phyloP scores from a whole-genome alignment of 306 rosid species.

The Morella rubra region DNA sequence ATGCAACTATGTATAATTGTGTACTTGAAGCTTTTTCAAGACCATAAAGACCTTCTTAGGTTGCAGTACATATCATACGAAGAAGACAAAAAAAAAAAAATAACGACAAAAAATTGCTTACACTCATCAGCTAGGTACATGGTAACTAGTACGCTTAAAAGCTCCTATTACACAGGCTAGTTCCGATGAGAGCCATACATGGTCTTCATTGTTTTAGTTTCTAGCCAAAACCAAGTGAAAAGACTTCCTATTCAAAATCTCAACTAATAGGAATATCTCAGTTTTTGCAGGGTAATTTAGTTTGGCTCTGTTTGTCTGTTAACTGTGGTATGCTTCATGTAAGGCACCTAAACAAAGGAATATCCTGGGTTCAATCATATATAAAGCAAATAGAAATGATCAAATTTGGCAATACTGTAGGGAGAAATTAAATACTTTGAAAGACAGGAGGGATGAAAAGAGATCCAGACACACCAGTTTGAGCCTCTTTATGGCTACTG shows the following conservation, averaged over 20 bases:
- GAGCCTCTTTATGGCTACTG: conserved; percentile 72
- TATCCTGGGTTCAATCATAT: neutral
- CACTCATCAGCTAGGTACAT: neutral
- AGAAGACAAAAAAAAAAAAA: neutral
- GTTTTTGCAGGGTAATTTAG: neutral
- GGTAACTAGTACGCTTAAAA: neutral
- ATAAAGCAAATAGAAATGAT: neutral
- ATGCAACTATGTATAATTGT: neutral
- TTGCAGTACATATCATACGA: neutral
- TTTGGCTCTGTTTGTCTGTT: neutral
- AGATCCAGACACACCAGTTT: conserved; percentile 37
- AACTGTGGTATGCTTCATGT: neutral
- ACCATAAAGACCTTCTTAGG: neutral
- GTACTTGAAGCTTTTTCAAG: neutral
- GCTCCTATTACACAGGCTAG: neutral
- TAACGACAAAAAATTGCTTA: neutral
- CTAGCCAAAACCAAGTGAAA: neutral
- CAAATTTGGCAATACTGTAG: neutral
- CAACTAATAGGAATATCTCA: neutral
- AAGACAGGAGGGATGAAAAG: conserved; percentile 10
- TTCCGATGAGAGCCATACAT: neutral
- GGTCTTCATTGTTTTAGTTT: neutral
- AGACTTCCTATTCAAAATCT: neutral
- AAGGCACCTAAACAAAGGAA: neutral
- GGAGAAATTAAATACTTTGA: neutral